phyloP scores from a whole-genome alignment of 176 grass and related monocot species.

The Hordeum marinum region DNA sequence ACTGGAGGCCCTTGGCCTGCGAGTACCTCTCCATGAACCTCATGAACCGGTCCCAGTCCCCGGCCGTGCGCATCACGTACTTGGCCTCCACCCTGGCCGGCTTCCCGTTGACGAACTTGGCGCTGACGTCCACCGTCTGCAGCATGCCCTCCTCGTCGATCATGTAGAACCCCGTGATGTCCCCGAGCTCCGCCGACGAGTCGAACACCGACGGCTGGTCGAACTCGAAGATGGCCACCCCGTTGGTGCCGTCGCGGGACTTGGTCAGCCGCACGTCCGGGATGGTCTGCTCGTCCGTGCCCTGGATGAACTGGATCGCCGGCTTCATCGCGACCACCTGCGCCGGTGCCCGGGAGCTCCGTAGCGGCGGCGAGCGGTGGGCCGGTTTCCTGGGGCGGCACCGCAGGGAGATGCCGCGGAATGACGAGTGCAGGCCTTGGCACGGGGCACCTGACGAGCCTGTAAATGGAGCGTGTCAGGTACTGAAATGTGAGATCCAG shows the following conservation, averaged over 20 bases:
- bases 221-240: constrained; percentile 71
- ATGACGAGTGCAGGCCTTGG: constrained; percentile 35
- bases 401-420: constrained; percentile 42
- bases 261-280: constrained; percentile 88
- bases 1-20: constrained; percentile 11
- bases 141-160: constrained; percentile 9
- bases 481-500: not conserved
- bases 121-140: constrained; percentile 10
- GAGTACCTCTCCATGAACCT: constrained; percentile 23
- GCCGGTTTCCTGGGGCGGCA: constrained; percentile 3
- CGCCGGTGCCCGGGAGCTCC: not conserved
- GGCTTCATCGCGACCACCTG: constrained; percentile 52
- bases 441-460: constrained; percentile 13
- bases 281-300: constrained; percentile 89
- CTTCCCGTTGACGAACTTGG: constrained; percentile 22
- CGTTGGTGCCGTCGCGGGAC: constrained; percentile 82
- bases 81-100: constrained; percentile 15
- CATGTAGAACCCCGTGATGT: constrained; percentile 64
- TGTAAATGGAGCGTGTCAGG: not conserved
- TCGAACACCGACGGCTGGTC: constrained; percentile 56
- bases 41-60: constrained; percentile 13
- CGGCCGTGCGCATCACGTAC: constrained; percentile 8
- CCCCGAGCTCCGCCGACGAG: constrained; percentile 66
- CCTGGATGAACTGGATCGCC: constrained; percentile 90
- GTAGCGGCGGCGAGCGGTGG: not conserved